Base-by-base conservation (phyloP, 331 rosid genomes). In the Rhamnella rubrinervis region DNA sequence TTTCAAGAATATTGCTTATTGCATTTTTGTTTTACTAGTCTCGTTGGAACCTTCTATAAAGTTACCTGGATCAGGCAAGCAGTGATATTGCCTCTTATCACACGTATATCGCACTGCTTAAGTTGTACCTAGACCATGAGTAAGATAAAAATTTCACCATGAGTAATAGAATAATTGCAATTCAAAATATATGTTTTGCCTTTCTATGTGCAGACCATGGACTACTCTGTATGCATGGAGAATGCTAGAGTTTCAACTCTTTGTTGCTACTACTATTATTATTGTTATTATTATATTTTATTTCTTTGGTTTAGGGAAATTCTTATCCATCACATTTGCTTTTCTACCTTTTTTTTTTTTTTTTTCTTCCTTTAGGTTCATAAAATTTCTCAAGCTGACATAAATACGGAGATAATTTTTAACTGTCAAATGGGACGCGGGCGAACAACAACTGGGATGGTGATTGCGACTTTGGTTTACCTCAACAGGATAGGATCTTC, bases 351-450 rank as follows among this genome's bases (percentile, higher is more conserved):
- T 57, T 83, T 19, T 75, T 63, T 38, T 49, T 39, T 71, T 73
- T 67, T 66, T 55, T 70, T 55, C 72, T 85, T 73, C 75, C 72
- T 82, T 79, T 65, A 92, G 97, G 97, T 92, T 67, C 85, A 74
- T 73, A 89, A 85, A 88, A 84, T 92, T 82, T 83, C 93, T 77
- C 85, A 82, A 82, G 90, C 86, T 65, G 87, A 85, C 71, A 81
- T 89, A 73, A 87, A 84, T 52, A 86, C 92, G 39, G 87, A 87
- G 74, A 82, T 92, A 73, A 89, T 92, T 72, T 92, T 92, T 77
- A 92, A 92, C 79, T 92, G 97, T 81, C 97, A 92, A 92, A 92
- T 92, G 97, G 97, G 97, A 63, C 97, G 97, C 59, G 97, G 97
- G 56, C 75, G 97, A 63, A 89, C 96, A 71, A 92, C 97, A 58